Conservation (phyloP, 805 yeast genomes). For the Kuraishia molischiana region DNA sequence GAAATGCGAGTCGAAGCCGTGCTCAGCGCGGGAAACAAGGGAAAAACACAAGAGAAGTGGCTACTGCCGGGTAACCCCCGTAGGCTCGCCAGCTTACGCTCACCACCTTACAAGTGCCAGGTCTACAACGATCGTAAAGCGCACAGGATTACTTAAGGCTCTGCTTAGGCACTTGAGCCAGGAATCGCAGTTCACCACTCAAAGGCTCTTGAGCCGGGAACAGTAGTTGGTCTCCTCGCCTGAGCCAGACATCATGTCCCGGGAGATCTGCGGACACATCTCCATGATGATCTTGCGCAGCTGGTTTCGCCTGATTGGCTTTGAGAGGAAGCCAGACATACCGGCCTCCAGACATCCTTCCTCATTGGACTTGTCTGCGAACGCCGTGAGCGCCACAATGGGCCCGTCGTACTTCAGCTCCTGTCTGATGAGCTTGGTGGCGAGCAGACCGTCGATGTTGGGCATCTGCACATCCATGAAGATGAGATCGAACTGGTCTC, state of each 20-base stretch:
- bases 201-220: not conserved
- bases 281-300: constrained; percentile 46
- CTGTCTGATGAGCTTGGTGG: constrained; percentile 64
- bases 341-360: constrained; percentile 83
- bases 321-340: constrained; percentile 84
- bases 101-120: too few relatives aligned
- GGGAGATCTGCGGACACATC: constrained; percentile 21
- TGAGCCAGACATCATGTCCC: not conserved
- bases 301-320: constrained; percentile 72
- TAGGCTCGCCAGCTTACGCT: too few relatives aligned
- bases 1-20: too few relatives aligned
- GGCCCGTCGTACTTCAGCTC: constrained; percentile 57
- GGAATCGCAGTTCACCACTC: too few relatives aligned
- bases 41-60: too few relatives aligned
- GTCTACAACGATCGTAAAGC: too few relatives aligned
- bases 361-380: constrained; percentile 87
- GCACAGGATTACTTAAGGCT: too few relatives aligned
- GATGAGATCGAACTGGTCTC: constrained; percentile 52
- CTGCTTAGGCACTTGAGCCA: too few relatives aligned
- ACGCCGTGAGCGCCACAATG: constrained; percentile 91
- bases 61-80: too few relatives aligned
- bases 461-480: constrained; percentile 99
- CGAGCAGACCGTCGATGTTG: constrained; percentile 76
- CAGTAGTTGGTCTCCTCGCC: not conserved
- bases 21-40: too few relatives aligned